Base-by-base conservation (phyloP, 2,329 filamentous ascomycete genomes). In the Aspergillus ochraceoroseus region DNA sequence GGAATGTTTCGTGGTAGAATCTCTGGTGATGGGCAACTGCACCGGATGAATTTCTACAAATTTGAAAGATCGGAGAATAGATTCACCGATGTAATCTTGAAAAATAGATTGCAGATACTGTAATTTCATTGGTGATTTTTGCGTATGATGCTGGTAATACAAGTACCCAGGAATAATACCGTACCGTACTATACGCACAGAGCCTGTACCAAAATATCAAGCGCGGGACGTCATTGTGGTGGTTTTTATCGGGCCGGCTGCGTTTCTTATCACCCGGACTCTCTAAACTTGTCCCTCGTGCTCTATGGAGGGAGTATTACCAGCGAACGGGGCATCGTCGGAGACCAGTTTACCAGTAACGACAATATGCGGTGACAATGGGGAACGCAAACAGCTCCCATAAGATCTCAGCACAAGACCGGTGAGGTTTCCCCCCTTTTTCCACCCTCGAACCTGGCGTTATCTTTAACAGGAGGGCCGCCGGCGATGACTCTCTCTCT, bases 371-470 rank as follows among this genome's bases (percentile, higher is more conserved):
- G 48, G 44, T 53, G 47, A 57, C 49, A 33, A 85, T 85, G 82
- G 82, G 82, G 32, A 84, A 83, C 62, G 66, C 74, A 35, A 67
- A 67, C 54, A 83, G 79, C 63, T 68, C 75, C 41, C 74, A 77
- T 58, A 84, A 80, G 64, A 78, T 85, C 46, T 82, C 82, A 22
- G 76, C 79, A 56, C 89, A 95, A 71, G 90, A 96, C 70, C 88
- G 87, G 89, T 94, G 62, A 56, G 77, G 5, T 27, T 15, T 64
- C 11, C 5, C 38, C 19, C 37, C 14, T 12, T 31, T 26, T n/a
- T n/a, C n/a, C n/a, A n/a, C n/a, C n/a, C n/a, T n/a, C n/a, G n/a
- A n/a, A n/a, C n/a, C n/a, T n/a, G n/a, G n/a, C n/a, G n/a, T n/a
- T n/a, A n/a, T n/a, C n/a, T n/a, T n/a, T n/a, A n/a, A n/a, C n/a